Conservation (phyloP, 441 rosid genomes). For the Gossypium trilobum region DNA sequence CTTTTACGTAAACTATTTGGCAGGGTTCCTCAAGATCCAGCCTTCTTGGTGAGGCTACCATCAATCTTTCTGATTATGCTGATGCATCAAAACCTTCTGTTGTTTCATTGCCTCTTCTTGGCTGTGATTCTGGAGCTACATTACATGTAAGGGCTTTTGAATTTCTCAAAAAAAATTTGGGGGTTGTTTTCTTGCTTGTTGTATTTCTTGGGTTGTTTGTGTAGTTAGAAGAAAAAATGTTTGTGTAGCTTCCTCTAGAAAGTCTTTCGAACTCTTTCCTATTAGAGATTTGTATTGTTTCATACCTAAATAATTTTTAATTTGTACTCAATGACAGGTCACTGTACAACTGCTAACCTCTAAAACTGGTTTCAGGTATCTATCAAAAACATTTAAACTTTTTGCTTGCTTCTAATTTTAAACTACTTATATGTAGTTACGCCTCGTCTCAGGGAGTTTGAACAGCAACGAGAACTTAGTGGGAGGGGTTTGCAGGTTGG, state of each 20-base stretch:
- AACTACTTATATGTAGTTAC: constrained; percentile 12
- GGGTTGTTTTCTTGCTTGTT: constrained; percentile 3
- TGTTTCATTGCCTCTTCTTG: constrained; percentile 63
- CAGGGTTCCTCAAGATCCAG: constrained; percentile 93
- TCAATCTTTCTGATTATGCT: constrained; percentile 89
- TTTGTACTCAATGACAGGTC: constrained; percentile 44
- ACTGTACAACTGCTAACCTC: constrained; percentile 94
- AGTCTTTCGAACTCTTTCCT: constrained; percentile 4
- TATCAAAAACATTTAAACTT: constrained; percentile 11
- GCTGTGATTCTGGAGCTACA: constrained; percentile 74
- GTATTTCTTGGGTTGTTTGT: background rate
- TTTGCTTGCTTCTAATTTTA: constrained; percentile 14
- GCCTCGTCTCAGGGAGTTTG: constrained; percentile 70
- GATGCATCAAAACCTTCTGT: constrained; percentile 80
- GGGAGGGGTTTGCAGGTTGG: constrained; percentile 64
- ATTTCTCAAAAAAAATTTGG: constrained; percentile 15
- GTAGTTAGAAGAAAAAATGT: background rate
- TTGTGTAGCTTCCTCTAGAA: background rate
- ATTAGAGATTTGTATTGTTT: constrained; percentile 2
- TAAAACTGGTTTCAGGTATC: constrained; percentile 90
- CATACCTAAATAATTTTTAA: constrained; percentile 11
- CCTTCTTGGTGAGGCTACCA: constrained; percentile 83
- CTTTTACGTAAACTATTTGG: constrained; percentile 23
- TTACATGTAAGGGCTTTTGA: constrained; percentile 72
- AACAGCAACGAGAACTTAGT: constrained; percentile 92